These are phyloP conservation scores for Chytriomyces hyalinus DNA, from an alignment of 192 early-diverging fungal genomes.

Conservation along the genomic window DNA sequence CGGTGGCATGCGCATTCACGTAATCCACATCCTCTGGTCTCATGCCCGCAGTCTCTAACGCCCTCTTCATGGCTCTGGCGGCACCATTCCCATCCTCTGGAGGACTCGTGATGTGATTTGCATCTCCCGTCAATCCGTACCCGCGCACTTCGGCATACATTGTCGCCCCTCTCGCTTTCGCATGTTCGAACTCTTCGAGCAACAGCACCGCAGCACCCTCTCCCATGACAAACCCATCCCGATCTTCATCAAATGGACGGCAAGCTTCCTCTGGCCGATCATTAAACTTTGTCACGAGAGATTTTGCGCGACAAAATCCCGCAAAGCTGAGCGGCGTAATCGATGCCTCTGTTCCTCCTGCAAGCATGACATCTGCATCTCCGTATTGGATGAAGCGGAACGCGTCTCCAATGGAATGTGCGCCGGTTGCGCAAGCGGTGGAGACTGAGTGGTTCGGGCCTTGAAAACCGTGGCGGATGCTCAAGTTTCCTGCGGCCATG, in stretches of 20 bases:
- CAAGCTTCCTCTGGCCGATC: slow-evolving; percentile 79
- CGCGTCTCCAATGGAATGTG: slow-evolving; percentile 94
- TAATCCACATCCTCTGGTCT: slow-evolving; percentile 74
- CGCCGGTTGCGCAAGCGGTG: slow-evolving; percentile 96
- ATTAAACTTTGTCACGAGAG: slow-evolving; percentile 83
- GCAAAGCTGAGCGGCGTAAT: slow-evolving; percentile 85
- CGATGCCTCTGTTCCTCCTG: slow-evolving; percentile 86
- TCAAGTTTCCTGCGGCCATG: slow-evolving; percentile 93
- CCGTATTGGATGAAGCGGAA: slow-evolving; percentile 89
- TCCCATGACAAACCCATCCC: slow-evolving; percentile 93
- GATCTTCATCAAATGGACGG: slow-evolving; percentile 85
- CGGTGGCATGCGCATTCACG: slow-evolving; percentile 94
- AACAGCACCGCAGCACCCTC: slow-evolving; percentile 90
- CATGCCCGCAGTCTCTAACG: slow-evolving; percentile 68
- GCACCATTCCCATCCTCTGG: slow-evolving; percentile 85
- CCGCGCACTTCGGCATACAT: slow-evolving; percentile 91
- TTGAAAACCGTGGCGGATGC: slow-evolving; percentile 82
- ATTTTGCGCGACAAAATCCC: slow-evolving; percentile 84
- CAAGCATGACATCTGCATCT: slow-evolving; percentile 95
- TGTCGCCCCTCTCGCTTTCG: slow-evolving; percentile 76
- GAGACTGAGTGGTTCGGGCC: slow-evolving; percentile 93
- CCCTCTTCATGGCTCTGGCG: slow-evolving; percentile 82
- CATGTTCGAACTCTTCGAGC: slow-evolving; percentile 89
- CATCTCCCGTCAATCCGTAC: slow-evolving; percentile 91
- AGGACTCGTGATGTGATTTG: slow-evolving; percentile 92